Base-by-base conservation (phyloP, 164 flowering plant genomes). In the Cinnamomum chago region DNA sequence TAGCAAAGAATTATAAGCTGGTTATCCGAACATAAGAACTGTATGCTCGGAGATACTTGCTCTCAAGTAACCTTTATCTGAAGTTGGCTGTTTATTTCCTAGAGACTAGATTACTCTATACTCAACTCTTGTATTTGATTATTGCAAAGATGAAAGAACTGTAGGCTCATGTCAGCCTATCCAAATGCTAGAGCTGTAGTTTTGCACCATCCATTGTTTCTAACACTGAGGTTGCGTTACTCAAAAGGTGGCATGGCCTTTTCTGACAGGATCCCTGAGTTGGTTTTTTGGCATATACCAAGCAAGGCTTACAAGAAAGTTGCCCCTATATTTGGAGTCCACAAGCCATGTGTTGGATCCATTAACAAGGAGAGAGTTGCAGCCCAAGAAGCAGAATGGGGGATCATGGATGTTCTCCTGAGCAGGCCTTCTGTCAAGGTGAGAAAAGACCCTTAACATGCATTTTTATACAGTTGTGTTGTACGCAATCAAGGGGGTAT, bases 231-330 rank as follows among this genome's bases (percentile, higher is more conserved):
- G 47, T 40, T 40, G 47, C 10, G 11, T 55, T 55, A 3, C 60
- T 55, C 20, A 18, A 55, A 15, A 55, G 50, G 23, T 17, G 0
- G 5, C 27, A 5, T n/a, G 27, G 2, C 6, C 13, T n/a, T 27
- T 4, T 52, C 15, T 66, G 50, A 27, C 60, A 92, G 98, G 82
- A 77, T 92, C 10, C 93, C 98, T 14, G 97, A 94, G 83, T 73
- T 94, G 23, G 73, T 94, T 22, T 94, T 94, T 78, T 91, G 98
- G 98, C 98, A 94, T 68, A 90, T 94, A 81, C 98, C 97, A 72
- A 88, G 91, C 81, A 78, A 79, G 76, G 92, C 95, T 22, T 94
- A 85, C 68, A 77, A 79, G 76, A 72, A 82, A 67, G 97, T 88
- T 72, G 91, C 92, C 77, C 98, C 95, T 18, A 68, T 22, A 76